These are phyloP conservation scores for Plantago rigida DNA, from an alignment of 305 asterid genomes.

Conservation along the genomic window DNA sequence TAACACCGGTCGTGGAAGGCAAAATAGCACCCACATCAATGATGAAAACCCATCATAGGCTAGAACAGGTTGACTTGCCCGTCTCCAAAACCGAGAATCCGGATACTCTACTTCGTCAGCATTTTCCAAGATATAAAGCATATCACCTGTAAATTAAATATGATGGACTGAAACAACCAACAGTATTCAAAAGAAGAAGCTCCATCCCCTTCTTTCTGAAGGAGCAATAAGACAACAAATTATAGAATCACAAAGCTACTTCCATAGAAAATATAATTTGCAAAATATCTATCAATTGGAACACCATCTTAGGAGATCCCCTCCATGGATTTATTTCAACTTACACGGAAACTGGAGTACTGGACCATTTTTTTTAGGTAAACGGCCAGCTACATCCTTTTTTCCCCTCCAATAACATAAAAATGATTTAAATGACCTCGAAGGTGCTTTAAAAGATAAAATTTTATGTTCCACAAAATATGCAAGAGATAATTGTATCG, in stretches of 20 bases:
- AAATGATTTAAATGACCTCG: not conserved
- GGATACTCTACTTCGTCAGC: constrained; percentile 49
- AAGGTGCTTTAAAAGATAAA: not conserved
- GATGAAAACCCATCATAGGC: constrained; percentile 82
- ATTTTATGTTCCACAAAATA: not conserved
- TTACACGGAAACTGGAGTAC: not conserved
- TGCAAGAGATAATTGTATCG: not conserved
- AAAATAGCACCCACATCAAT: constrained; percentile 80
- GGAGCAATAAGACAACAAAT: not conserved
- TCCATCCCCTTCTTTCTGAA: not conserved
- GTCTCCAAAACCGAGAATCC: constrained; percentile 69
- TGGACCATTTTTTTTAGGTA: not conserved
- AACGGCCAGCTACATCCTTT: not conserved
- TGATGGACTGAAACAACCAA: constrained; percentile 16
- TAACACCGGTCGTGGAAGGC: constrained; percentile 75
- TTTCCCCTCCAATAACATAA: too few relatives aligned
- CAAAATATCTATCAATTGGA: not conserved
- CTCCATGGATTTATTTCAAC: not conserved
- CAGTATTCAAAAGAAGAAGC: not conserved
- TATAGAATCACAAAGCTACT: not conserved
- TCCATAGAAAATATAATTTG: not conserved
- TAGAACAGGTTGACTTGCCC: constrained; percentile 68
- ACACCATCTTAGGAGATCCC: not conserved
- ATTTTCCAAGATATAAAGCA: constrained; percentile 55
- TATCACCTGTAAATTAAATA: constrained; percentile 45